Evolutionary conservation across 176 grass and related monocot species (phyloP).

Genomic region (Cocos nucifera): DNA sequence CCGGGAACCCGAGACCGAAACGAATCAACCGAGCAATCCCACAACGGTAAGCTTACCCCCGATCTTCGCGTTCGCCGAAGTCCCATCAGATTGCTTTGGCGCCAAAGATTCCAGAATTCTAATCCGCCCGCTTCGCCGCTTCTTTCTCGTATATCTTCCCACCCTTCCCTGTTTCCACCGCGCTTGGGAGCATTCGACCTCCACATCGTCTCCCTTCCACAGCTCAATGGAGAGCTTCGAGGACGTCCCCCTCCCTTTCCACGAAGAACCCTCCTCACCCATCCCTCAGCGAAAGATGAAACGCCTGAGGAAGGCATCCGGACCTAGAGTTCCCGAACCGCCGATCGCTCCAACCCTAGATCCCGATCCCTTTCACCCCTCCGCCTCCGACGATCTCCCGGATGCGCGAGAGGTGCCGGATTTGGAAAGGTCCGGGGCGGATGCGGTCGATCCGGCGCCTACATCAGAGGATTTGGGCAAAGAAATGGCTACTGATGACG

Average conservation of each 20-base stretch:
- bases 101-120: too few species aligned
- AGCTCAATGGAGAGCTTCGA: slow-evolving; percentile 37
- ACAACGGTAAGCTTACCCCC: too few species aligned
- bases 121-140: too few species aligned
- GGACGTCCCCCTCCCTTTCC: slow-evolving; percentile 19
- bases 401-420: not conserved
- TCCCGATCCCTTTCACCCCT: not conserved
- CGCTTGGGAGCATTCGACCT: too few species aligned
- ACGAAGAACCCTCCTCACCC: slow-evolving; percentile 11
- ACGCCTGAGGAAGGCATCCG: slow-evolving; percentile 48
- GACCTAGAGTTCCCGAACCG: not conserved
- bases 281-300: slow-evolving; percentile 29
- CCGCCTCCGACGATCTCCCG: not conserved
- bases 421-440: not conserved
- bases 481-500: slow-evolving; percentile 1
- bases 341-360: not conserved
- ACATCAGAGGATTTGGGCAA: not conserved
- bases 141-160: too few species aligned
- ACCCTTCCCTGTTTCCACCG: too few species aligned
- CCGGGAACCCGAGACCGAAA: too few species aligned
- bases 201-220: too few species aligned
- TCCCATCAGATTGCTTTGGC: too few species aligned
- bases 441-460: slow-evolving; percentile 1
- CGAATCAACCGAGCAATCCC: too few species aligned
- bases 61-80: too few species aligned